A percentile compares a stretch with the other conserved stretches of the same genome.
Conservation (phyloP, 176 grass and related monocot species). For the Tillandsia fasciculata region DNA sequence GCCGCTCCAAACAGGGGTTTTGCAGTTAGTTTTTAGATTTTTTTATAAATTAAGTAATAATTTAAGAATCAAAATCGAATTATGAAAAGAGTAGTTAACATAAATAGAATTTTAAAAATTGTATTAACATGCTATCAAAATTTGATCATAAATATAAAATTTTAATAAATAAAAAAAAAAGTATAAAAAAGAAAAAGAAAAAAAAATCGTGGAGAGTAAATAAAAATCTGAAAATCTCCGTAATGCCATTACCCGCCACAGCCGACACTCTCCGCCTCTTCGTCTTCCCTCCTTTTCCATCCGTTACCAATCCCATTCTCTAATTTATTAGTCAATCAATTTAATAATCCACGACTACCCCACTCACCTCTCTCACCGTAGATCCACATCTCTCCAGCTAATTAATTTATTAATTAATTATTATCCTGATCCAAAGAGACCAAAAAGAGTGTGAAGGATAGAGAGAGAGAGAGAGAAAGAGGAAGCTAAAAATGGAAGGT, state of each 20-base stretch:
- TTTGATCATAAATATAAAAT: too few species aligned
- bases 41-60: too few species aligned
- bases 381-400: background rate
- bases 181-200: too few species aligned
- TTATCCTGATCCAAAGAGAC: slow-evolving; percentile 32
- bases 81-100: too few species aligned
- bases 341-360: background rate
- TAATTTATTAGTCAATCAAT: background rate
- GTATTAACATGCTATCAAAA: too few species aligned
- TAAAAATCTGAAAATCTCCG: background rate
- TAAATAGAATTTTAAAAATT: too few species aligned
- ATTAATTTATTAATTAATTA: background rate
- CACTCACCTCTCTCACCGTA: background rate
- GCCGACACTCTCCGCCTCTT: background rate
- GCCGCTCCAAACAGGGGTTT: too few species aligned
- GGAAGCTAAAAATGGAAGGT: slow-evolving; percentile 43
- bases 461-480: slow-evolving; percentile 1
- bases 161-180: too few species aligned
- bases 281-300: background rate
- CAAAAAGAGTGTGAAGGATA: background rate
- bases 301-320: background rate
- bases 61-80: too few species aligned
- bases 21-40: too few species aligned
- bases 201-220: too few species aligned
- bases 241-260: slow-evolving; percentile 1